phyloP scores from a whole-genome alignment of 2,329 filamentous ascomycete genomes.

The Zarea fungicola region DNA sequence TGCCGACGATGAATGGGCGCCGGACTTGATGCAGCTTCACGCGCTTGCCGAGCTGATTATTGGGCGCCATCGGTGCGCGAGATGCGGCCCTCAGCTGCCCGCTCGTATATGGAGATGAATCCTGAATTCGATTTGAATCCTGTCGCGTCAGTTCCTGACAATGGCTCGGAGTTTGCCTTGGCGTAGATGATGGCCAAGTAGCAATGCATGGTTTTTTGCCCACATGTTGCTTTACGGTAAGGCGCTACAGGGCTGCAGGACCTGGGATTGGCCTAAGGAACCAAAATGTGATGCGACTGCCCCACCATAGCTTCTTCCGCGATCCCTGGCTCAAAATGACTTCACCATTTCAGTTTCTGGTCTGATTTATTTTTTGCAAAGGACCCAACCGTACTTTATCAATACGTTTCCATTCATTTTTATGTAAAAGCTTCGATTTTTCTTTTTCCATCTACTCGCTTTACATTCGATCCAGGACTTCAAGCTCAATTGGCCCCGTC shows the following conservation, averaged over 20 bases:
- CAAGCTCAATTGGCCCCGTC: slow-evolving; percentile 16
- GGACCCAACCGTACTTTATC: neutral
- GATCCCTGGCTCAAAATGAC: slow-evolving; percentile 12
- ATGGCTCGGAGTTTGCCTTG: neutral
- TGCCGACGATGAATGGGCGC: slow-evolving; percentile 68
- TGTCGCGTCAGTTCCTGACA: neutral
- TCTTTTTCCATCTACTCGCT: too few relatives aligned
- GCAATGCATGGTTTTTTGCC: neutral
- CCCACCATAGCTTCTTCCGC: slow-evolving; percentile 8
- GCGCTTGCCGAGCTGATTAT: slow-evolving; percentile 54
- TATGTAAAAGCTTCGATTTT: too few relatives aligned
- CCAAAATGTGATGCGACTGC: neutral
- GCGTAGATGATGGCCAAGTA: neutral
- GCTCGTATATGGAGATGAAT: neutral
- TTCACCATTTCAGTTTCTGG: slow-evolving; percentile 8
- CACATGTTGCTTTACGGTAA: neutral
- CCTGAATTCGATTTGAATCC: neutral
- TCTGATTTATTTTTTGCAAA: slow-evolving; percentile 2
- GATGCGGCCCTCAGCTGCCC: neutral
- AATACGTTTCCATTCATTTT: neutral
- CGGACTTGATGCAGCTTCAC: slow-evolving; percentile 61
- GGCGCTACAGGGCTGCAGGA: neutral
- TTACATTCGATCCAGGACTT: too few relatives aligned
- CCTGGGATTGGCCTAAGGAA: slow-evolving; percentile 11
- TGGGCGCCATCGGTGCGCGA: slow-evolving; percentile 50